phyloP scores from a whole-genome alignment of 257 asterid genomes.

The Cruciata laevipes region DNA sequence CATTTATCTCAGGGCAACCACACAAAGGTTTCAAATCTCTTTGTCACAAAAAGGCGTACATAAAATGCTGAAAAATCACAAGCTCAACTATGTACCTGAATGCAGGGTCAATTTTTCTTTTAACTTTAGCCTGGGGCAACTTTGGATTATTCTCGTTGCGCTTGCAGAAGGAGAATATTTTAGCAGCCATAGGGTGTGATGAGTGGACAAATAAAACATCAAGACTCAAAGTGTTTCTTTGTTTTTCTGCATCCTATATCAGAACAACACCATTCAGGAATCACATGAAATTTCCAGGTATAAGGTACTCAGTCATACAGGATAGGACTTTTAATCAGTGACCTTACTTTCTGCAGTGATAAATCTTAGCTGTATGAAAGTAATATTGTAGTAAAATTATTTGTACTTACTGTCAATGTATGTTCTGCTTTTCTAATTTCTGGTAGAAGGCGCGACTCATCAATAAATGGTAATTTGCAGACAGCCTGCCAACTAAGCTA shows the following conservation, averaged over 20 bases:
- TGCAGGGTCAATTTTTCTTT: constrained; percentile 37
- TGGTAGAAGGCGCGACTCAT: constrained; percentile 49
- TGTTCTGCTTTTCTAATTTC: constrained; percentile 52
- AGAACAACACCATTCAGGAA: constrained; percentile 19
- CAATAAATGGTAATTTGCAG: constrained; percentile 56
- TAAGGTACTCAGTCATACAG: not conserved
- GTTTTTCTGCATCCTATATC: constrained; percentile 51
- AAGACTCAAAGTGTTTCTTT: constrained; percentile 42
- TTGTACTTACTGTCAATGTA: constrained; percentile 41
- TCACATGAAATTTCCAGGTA: not conserved
- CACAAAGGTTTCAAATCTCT: not conserved
- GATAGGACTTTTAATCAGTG: not conserved
- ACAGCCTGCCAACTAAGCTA: constrained; percentile 34
- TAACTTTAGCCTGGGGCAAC: constrained; percentile 37
- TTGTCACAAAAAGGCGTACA: not conserved
- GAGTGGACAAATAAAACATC: constrained; percentile 40
- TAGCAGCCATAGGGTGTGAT: constrained; percentile 44
- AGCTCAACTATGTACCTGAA: constrained; percentile 27
- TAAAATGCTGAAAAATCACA: not conserved
- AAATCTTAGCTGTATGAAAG: not conserved
- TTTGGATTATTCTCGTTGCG: constrained; percentile 36
- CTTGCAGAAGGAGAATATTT: constrained; percentile 31
- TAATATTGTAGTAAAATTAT: not conserved
- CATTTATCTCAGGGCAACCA: not conserved
- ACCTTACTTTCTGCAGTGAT: not conserved